These are phyloP conservation scores for Hevea brasiliensis DNA, from an alignment of 345 rosid species.

Conservation along the genomic window DNA sequence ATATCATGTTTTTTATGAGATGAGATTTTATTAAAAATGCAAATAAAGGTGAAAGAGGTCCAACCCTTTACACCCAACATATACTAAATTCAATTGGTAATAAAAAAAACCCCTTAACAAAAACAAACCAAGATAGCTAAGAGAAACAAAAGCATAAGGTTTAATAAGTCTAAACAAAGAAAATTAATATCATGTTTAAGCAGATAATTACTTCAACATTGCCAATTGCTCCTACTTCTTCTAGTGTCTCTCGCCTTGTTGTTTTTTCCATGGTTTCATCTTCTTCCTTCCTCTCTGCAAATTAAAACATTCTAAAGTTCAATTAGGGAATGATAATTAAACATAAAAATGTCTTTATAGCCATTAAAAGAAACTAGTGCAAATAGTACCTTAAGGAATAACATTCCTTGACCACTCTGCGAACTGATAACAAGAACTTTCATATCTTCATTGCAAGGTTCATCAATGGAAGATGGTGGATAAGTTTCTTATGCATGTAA, in stretches of 20 bases:
- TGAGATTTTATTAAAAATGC: too few species aligned
- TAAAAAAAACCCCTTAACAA: too few species aligned
- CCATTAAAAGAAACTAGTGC: background rate
- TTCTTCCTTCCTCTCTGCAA: slow-evolving; percentile 57
- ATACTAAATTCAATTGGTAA: too few species aligned
- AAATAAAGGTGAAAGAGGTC: too few species aligned
- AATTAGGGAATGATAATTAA: background rate
- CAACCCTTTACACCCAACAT: too few species aligned
- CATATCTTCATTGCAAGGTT: slow-evolving; percentile 33
- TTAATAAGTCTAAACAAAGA: too few species aligned
- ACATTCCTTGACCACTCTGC: slow-evolving; percentile 55
- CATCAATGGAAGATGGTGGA: slow-evolving; percentile 14
- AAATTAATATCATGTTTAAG: background rate
- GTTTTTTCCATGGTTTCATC: slow-evolving; percentile 61
- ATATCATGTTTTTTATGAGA: too few species aligned
- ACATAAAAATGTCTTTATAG: background rate
- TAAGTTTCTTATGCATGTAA: slow-evolving; percentile 42
- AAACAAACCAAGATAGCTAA: too few species aligned
- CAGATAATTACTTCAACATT: slow-evolving; percentile 26
- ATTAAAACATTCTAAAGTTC: background rate
- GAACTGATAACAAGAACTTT: slow-evolving; percentile 59
- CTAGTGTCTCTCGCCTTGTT: slow-evolving; percentile 49
- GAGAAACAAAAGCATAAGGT: too few species aligned
- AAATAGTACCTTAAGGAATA: slow-evolving; percentile 49
- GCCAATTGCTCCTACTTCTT: slow-evolving; percentile 64